A percentile compares a stretch with the other conserved stretches of the same genome.
phyloP scores from a whole-genome alignment of 768 basidiomycete species.

The Tylopilus sp. region DNA sequence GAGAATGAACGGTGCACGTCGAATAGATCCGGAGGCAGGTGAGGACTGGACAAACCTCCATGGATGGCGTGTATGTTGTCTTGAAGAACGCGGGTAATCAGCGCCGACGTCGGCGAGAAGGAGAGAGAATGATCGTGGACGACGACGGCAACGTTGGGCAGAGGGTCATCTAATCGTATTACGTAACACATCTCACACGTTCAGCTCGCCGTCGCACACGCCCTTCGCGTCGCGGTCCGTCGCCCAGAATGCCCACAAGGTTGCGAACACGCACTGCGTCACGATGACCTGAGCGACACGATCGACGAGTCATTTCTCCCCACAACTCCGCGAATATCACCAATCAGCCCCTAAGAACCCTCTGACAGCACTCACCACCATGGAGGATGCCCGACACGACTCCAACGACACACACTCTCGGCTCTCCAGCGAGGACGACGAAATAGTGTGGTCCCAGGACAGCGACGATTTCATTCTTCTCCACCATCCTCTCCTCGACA shows the following conservation, averaged over 20 bases:
- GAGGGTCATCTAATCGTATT: slow-evolving; percentile 38
- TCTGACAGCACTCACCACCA: too few species aligned
- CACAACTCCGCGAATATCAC: slow-evolving; percentile 16
- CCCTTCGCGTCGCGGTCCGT: background rate
- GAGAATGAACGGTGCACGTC: slow-evolving; percentile 5
- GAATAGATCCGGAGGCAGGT: background rate
- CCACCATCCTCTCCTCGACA: slow-evolving; percentile 14
- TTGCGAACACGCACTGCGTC: background rate
- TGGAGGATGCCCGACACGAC: slow-evolving; percentile 12
- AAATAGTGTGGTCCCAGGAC: slow-evolving; percentile 15
- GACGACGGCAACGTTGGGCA: slow-evolving; percentile 30
- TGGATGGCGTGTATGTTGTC: slow-evolving; percentile 21
- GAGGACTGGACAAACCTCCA: slow-evolving; percentile 35
- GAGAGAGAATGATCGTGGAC: slow-evolving; percentile 11
- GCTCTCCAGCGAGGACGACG: slow-evolving; percentile 24
- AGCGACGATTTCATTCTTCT: slow-evolving; percentile 26
- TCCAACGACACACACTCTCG: slow-evolving; percentile 9
- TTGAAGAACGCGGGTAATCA: slow-evolving; percentile 2
- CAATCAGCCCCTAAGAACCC: too few species aligned
- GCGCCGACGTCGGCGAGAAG: slow-evolving; percentile 11
- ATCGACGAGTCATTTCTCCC: slow-evolving; percentile 11
- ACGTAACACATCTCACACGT: slow-evolving; percentile 29
- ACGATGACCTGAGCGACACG: slow-evolving; percentile 1
- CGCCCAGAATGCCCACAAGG: too few species aligned
- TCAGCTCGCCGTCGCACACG: background rate